Conservation (phyloP, 2,329 filamentous ascomycete species). For the Nectriaceae sp. region DNA sequence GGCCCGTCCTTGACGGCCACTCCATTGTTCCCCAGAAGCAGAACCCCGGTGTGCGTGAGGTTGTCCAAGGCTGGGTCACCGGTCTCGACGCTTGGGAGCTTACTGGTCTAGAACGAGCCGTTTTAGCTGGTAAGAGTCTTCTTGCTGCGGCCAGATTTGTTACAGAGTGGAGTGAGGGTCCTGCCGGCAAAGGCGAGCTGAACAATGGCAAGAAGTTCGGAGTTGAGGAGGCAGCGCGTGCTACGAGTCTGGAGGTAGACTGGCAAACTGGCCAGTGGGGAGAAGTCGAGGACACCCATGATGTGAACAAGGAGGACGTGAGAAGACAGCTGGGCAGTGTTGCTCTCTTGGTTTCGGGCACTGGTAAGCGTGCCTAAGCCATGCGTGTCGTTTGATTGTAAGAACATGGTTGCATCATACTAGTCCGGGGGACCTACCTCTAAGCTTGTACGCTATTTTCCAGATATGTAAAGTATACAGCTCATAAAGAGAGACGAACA, state of each 20-base stretch:
- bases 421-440: too few relatives aligned
- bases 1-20: slow-evolving; percentile 76
- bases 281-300: slow-evolving; percentile 96
- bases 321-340: slow-evolving; percentile 86
- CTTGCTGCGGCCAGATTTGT: slow-evolving; percentile 75
- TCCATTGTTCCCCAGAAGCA: slow-evolving; percentile 78
- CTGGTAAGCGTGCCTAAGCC: slow-evolving; percentile 29
- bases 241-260: slow-evolving; percentile 79
- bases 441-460: too few relatives aligned
- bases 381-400: background rate
- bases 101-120: slow-evolving; percentile 80
- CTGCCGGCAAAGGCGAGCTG: slow-evolving; percentile 50
- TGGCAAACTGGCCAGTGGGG: slow-evolving; percentile 95
- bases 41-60: slow-evolving; percentile 70
- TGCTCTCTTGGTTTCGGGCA: slow-evolving; percentile 74
- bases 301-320: slow-evolving; percentile 91
- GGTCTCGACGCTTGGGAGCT: slow-evolving; percentile 78
- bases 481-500: too few relatives aligned
- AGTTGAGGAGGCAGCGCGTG: slow-evolving; percentile 78
- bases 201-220: slow-evolving; percentile 58
- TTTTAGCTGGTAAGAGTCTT: slow-evolving; percentile 85
- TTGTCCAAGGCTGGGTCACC: slow-evolving; percentile 76
- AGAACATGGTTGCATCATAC: too few relatives aligned
- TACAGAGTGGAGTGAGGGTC: slow-evolving; percentile 83
- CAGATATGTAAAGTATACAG: too few relatives aligned